A percentile compares a stretch with the other conserved stretches of the same genome.
Evolutionary conservation across 768 basidiomycete genomes (phyloP).

Genomic region (Lactarius sp.): DNA sequence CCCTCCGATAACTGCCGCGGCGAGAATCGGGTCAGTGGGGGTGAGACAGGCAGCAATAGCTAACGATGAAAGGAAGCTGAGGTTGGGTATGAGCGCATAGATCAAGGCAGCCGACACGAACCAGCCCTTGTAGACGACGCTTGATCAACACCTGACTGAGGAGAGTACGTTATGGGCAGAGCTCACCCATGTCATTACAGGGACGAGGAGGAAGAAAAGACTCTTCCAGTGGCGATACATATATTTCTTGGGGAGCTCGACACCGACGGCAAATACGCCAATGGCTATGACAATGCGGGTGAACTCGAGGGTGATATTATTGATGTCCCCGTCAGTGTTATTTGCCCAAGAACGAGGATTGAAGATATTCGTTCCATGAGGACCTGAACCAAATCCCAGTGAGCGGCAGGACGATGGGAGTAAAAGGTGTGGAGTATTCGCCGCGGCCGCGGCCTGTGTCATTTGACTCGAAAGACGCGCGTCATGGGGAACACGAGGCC

Average conservation of each 20-base stretch:
- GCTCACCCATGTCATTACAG: conserved; percentile 81
- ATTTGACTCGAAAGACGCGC: not conserved
- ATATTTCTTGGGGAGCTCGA: conserved; percentile 95
- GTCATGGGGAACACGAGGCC: not conserved
- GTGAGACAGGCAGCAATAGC: conserved; percentile 91
- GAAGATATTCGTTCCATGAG: conserved; percentile 77
- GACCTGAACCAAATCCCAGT: conserved; percentile 45
- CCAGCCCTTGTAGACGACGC: conserved; percentile 63
- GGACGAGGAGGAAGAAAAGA: conserved; percentile 74
- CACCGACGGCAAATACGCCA: conserved; percentile 96
- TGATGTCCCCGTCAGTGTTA: conserved; percentile 43
- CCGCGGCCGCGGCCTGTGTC: not conserved
- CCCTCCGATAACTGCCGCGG: conserved; percentile 88
- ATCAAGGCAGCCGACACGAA: conserved; percentile 89
- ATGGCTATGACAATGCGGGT: conserved; percentile 92
- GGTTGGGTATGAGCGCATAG: conserved; percentile 83
- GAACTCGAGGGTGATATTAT: conserved; percentile 84
- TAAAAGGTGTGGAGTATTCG: not conserved
- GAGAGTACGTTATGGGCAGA: not conserved
- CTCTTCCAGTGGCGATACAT: conserved; percentile 92
- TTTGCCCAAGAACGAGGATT: conserved; percentile 74
- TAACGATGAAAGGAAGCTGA: conserved; percentile 84
- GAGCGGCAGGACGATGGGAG: not conserved
- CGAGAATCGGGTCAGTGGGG: conserved; percentile 91
- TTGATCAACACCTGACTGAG: not conserved